Conservation (phyloP, 2,329 filamentous ascomycete genomes). For the Coleophoma eucalyptorum region DNA sequence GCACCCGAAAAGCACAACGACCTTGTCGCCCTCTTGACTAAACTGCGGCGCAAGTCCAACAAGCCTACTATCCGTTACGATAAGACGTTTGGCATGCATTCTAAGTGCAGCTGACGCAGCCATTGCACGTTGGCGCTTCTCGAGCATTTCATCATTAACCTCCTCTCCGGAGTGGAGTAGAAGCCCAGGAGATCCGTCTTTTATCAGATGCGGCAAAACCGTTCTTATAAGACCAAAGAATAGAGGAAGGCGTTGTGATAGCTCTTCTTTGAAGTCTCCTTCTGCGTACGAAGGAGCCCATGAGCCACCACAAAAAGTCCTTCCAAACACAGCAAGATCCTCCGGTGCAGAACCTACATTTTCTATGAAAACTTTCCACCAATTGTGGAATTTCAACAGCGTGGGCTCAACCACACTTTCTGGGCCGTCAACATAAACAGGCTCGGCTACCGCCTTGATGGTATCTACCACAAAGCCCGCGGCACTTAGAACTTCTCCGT, state of each 20-base stretch:
- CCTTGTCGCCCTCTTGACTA: background rate
- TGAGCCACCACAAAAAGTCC: constrained; percentile 7
- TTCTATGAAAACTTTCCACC: constrained; percentile 4
- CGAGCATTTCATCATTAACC: background rate
- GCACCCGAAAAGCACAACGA: constrained; percentile 8
- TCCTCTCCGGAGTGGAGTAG: background rate
- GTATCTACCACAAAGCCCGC: constrained; percentile 6
- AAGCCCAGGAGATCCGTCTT: background rate
- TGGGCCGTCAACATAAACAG: constrained; percentile 3
- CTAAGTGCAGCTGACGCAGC: constrained; percentile 5
- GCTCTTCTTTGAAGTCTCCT: constrained; percentile 2
- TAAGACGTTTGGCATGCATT: constrained; percentile 10
- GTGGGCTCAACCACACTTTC: background rate
- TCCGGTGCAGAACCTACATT: background rate
- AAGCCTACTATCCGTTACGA: constrained; percentile 1
- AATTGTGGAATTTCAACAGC: constrained; percentile 4
- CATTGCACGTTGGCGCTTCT: constrained; percentile 1
- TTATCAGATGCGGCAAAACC: background rate
- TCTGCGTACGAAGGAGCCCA: constrained; percentile 4
- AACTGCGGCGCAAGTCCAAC: constrained; percentile 3
- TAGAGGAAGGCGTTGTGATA: background rate
- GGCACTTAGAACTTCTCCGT: constrained; percentile 3
- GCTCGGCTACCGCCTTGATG: background rate
- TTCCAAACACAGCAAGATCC: constrained; percentile 1
- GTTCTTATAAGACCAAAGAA: constrained; percentile 4